Evolutionary conservation across 305 asterid genomes (phyloP).

Genomic region (Ilex paraguariensis): DNA sequence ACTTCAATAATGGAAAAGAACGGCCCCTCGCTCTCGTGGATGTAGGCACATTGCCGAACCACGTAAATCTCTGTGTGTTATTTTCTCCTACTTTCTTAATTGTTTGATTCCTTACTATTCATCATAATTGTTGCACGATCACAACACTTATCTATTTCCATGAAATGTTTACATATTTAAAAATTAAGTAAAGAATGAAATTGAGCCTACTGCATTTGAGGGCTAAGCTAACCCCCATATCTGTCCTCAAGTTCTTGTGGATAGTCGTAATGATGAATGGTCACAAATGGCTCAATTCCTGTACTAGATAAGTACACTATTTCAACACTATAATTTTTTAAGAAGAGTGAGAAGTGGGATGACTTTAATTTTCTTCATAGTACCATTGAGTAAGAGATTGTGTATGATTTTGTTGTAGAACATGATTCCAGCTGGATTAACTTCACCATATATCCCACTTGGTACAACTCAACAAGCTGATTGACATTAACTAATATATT

Average conservation of each 20-base stretch:
- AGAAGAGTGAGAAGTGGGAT: neutral
- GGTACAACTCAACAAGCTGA: conserved; percentile 9
- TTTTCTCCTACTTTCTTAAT: too few relatives aligned
- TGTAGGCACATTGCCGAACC: too few relatives aligned
- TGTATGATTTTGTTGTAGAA: conserved; percentile 66
- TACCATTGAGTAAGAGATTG: conserved; percentile 58
- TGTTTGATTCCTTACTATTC: too few relatives aligned
- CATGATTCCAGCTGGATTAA: conserved; percentile 45
- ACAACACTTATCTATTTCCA: too few relatives aligned
- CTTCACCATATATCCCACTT: conserved; percentile 69
- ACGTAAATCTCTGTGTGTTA: too few relatives aligned
- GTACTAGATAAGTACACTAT: conserved; percentile 1
- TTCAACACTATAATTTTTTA: neutral
- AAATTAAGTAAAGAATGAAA: neutral
- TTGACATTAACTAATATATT: conserved; percentile 2
- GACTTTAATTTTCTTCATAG: neutral
- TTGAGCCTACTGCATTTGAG: conserved; percentile 66
- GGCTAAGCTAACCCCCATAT: conserved; percentile 81
- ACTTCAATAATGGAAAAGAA: too few relatives aligned
- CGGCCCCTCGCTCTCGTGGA: too few relatives aligned
- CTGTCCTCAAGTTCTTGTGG: conserved; percentile 73
- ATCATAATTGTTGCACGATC: too few relatives aligned
- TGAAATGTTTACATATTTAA: neutral
- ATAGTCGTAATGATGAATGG: conserved; percentile 68
- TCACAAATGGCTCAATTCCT: conserved; percentile 85